These are phyloP conservation scores for Flaveria linearis DNA, from an alignment of 129 eudicot species.

Conservation along the genomic window DNA sequence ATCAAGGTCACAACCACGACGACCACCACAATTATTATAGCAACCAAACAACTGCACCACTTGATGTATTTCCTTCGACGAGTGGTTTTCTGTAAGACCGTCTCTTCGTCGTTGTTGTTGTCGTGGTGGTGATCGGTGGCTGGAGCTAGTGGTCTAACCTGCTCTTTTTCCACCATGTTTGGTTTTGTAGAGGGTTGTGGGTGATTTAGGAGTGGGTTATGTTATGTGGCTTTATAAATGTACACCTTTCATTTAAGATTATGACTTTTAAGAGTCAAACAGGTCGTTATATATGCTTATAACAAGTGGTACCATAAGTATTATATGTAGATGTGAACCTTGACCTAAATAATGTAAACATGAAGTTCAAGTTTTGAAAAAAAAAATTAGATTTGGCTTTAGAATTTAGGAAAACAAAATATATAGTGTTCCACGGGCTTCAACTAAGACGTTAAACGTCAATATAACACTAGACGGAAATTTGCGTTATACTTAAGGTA, in stretches of 20 bases:
- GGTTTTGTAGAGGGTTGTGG: background rate
- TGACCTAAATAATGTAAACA: background rate
- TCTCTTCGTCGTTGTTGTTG: slow-evolving; percentile 33
- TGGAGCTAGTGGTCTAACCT: slow-evolving; percentile 59
- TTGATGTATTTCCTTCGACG: slow-evolving; percentile 33
- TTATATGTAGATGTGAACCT: slow-evolving; percentile 8
- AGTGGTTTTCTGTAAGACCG: slow-evolving; percentile 1
- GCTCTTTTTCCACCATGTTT: slow-evolving; percentile 55
- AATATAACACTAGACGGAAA: no score
- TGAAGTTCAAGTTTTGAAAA: background rate
- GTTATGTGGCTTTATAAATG: slow-evolving; percentile 14
- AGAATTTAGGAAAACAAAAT: no score
- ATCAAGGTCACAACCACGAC: slow-evolving; percentile 44
- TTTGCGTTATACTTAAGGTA: background rate
- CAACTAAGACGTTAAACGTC: no score
- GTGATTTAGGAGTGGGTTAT: background rate
- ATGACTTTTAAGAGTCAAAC: background rate
- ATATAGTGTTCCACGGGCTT: no score
- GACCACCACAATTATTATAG: slow-evolving; percentile 35
- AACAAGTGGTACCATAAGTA: background rate
- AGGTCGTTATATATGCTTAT: background rate
- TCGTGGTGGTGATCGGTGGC: slow-evolving; percentile 38
- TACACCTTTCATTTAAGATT: background rate
- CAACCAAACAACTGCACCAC: slow-evolving; percentile 36
- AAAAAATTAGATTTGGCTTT: no score